A percentile compares a stretch with the other conserved stretches of the same genome.
These are phyloP conservation scores for Lagerstroemia speciosa DNA, from an alignment of 345 rosid genomes.

Conservation along the genomic window DNA sequence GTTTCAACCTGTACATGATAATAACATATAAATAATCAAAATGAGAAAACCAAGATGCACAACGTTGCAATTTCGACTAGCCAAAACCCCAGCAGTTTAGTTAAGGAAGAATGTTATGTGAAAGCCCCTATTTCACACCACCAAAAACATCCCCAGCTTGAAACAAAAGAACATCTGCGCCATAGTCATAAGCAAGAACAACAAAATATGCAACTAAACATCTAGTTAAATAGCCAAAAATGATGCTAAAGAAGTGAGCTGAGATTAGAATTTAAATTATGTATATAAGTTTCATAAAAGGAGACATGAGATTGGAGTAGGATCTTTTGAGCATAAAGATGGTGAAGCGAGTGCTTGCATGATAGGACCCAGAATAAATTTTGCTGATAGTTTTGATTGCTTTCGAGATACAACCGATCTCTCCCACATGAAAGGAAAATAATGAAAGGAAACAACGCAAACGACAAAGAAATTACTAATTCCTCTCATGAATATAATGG, in stretches of 20 bases:
- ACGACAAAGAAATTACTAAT: no score
- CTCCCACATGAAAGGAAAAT: no score
- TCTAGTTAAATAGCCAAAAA: neutral
- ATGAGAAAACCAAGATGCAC: neutral
- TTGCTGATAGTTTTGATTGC: no score
- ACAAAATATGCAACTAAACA: neutral
- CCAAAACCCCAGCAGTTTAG: neutral
- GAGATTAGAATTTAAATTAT: neutral
- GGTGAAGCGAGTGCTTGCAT: neutral
- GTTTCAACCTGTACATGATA: slow-evolving; percentile 58
- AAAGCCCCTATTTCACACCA: neutral
- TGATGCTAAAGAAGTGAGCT: neutral
- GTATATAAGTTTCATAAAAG: neutral
- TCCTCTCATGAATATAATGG: no score
- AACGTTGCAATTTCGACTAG: neutral
- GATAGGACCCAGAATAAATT: no score
- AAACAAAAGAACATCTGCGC: neutral
- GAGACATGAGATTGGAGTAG: neutral
- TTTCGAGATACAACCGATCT: no score
- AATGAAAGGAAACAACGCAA: no score
- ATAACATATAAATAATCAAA: slow-evolving; percentile 1
- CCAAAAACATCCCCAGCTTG: neutral
- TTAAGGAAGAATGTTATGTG: neutral
- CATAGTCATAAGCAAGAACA: neutral
- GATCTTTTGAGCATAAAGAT: neutral